Evolutionary conservation across 2,329 filamentous ascomycete genomes (phyloP), one percentile per base, ranked within the genome.

Genomic region (Bisporella sp.): DNA sequence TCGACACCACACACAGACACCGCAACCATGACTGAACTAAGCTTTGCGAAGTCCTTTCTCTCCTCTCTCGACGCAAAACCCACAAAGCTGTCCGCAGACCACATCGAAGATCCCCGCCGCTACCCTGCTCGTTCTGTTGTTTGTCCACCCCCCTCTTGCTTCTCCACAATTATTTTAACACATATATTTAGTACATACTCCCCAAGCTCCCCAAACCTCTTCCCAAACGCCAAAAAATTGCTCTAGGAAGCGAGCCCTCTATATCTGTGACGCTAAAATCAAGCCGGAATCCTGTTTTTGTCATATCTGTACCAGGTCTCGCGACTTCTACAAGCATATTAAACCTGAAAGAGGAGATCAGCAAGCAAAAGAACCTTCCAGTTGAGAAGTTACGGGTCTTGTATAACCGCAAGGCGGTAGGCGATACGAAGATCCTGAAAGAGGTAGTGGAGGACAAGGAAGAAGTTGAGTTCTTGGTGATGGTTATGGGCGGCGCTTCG

Each of bases 31-130:
- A 77, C 85, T n/a, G 91, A 96, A 77, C 71, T 91, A 54, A 73
- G 82, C 46, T 97, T 96, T 68, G 86, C 89, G 60, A 89, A 87
- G 70, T 77, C 81, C 32, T 96, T 95, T 69, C 82, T 99, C 59
- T 75, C 83, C 47, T 79, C 82, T 28, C 80, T 97, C 55, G 89
- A 95, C 70, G 79, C 82, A 54, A 83, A 85, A 46, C 86, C 90
- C 6, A 69, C 83, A 61, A 95, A 91, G 74, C 79, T 97, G 56
- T 82, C 85, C n/a, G 75, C 87, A 57, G 89, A 97, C 68, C 87
- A 96, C 81, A 84, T 95, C 68, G 88, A 92, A 69, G 89, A 96
- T 65, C 82, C 89, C 46, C 84, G 83, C 62, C 81, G 77, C 58
- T 91, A 92, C 66, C 86, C 88, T 29, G 74, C 86, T 30, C 82